phyloP scores from a whole-genome alignment of 495 filamentous ascomycete genomes.

The Parathielavia appendiculata region DNA sequence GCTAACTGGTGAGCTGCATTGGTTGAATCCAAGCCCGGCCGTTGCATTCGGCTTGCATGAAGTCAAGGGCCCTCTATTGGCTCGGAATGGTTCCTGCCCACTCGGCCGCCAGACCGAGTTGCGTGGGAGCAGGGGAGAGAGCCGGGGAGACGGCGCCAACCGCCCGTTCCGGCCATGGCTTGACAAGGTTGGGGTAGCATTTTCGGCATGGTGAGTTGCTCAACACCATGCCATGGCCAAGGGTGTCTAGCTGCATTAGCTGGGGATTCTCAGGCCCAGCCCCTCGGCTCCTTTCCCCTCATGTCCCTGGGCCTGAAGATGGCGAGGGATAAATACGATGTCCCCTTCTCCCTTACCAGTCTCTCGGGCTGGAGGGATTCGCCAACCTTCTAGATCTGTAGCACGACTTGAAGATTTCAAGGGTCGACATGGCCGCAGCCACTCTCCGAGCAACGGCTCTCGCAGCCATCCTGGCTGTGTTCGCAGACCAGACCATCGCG shows the following conservation, averaged over 20 bases:
- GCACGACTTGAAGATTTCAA: background rate
- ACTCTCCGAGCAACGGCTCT: slow-evolving; percentile 1
- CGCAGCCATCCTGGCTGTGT: slow-evolving; percentile 9
- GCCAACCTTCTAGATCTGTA: background rate
- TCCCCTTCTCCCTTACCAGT: background rate
- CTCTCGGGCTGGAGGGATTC: background rate
- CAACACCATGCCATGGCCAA: slow-evolving; percentile 6
- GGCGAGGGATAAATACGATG: background rate
- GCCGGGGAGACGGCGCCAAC: background rate
- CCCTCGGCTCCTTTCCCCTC: background rate
- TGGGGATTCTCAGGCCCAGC: background rate
- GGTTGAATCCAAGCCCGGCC: background rate
- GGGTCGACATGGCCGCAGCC: background rate
- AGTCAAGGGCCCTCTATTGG: background rate
- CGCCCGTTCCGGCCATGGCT: background rate
- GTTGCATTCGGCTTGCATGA: background rate
- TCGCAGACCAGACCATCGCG: slow-evolving; percentile 2
- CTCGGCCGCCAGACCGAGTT: background rate
- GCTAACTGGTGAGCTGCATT: background rate
- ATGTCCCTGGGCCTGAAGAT: background rate
- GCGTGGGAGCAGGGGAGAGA: background rate
- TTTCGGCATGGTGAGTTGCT: slow-evolving; percentile 3
- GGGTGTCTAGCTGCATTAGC: background rate
- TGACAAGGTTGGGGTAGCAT: background rate
- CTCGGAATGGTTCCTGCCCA: background rate